A percentile compares a stretch with the other conserved stretches of the same genome.
Conservation (phyloP, 116 monocot species). For the Thalassia testudinum region DNA sequence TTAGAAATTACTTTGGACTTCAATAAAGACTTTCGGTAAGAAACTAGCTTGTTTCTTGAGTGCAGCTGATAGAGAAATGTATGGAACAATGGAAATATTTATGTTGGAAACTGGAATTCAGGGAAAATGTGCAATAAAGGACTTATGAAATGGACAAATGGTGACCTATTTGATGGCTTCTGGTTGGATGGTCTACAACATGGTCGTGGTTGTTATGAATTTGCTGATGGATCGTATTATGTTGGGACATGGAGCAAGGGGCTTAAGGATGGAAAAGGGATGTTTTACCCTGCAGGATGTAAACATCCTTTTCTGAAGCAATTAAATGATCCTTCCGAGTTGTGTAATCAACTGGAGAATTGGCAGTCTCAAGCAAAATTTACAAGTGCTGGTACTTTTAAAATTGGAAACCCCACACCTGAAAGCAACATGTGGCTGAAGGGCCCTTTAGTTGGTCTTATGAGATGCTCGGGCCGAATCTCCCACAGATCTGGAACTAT, state of each 20-base stretch:
- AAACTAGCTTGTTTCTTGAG: too few species aligned
- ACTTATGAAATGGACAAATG: conserved; percentile 71
- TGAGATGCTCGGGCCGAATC: conserved; percentile 32
- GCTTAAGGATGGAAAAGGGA: conserved; percentile 81
- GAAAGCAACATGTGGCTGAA: conserved; percentile 10
- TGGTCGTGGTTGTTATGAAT: conserved; percentile 63
- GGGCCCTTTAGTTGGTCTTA: conserved; percentile 17
- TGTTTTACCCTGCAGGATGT: conserved; percentile 45
- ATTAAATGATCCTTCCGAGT: conserved; percentile 12
- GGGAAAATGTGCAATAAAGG: conserved; percentile 87
- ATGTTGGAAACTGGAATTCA: conserved; percentile 69
- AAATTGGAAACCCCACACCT: conserved; percentile 7
- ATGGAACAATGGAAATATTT: conserved; percentile 64
- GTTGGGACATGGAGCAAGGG: conserved; percentile 88
- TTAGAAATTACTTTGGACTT: too few species aligned
- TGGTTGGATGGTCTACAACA: conserved; percentile 79
- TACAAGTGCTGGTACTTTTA: conserved; percentile 6
- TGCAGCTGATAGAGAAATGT: conserved; percentile 48
- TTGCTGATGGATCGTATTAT: conserved; percentile 51
- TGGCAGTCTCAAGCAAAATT: conserved; percentile 8
- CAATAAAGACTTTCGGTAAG: too few species aligned
- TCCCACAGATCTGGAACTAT: conserved; percentile 36
- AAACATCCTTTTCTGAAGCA: conserved; percentile 22
- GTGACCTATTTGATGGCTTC: conserved; percentile 58
- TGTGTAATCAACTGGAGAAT: conserved; percentile 7